A percentile compares a stretch with the other conserved stretches of the same genome.
phyloP scores from a whole-genome alignment of 106 monocot genomes.

The Agapanthus africanus region DNA sequence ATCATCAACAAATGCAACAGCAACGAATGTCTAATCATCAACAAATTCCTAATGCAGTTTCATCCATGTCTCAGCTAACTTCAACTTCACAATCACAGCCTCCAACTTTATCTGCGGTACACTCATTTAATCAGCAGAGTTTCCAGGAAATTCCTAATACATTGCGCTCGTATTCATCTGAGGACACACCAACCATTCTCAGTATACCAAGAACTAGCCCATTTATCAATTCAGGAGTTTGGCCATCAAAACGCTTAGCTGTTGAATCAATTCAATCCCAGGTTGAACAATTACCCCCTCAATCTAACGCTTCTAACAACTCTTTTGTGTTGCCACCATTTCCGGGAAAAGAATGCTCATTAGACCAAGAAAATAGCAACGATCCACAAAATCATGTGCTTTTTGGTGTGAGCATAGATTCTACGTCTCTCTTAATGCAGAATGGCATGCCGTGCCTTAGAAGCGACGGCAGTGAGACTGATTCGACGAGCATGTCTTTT shows the following conservation, averaged over 20 bases:
- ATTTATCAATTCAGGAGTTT: conserved; percentile 25
- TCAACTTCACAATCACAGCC: conserved; percentile 34
- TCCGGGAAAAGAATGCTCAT: conserved; percentile 46
- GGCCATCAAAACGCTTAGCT: conserved; percentile 58
- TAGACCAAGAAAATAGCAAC: conserved; percentile 40
- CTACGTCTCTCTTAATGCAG: conserved; percentile 33
- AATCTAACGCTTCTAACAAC: conserved; percentile 24
- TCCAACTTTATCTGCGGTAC: conserved; percentile 14
- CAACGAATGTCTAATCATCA: conserved; percentile 23
- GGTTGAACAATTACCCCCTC: conserved; percentile 21
- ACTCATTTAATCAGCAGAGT: conserved; percentile 33
- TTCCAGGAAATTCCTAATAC: conserved; percentile 46
- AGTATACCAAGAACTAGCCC: conserved; percentile 35
- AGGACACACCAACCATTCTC: conserved; percentile 47
- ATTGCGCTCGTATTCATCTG: conserved; percentile 54
- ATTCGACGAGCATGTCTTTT: conserved; percentile 15
- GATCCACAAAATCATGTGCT: conserved; percentile 53
- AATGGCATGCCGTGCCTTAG: conserved; percentile 44
- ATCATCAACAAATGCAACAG: conserved; percentile 6
- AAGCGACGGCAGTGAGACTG: conserved; percentile 31
- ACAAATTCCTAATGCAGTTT: conserved; percentile 30
- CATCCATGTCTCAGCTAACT: conserved; percentile 33
- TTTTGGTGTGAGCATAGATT: conserved; percentile 70
- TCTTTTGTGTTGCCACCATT: conserved; percentile 42
- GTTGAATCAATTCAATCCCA: conserved; percentile 33